These are phyloP conservation scores for Botrytis pseudocinerea DNA, from an alignment of 2,329 filamentous ascomycete genomes.

Conservation along the genomic window DNA sequence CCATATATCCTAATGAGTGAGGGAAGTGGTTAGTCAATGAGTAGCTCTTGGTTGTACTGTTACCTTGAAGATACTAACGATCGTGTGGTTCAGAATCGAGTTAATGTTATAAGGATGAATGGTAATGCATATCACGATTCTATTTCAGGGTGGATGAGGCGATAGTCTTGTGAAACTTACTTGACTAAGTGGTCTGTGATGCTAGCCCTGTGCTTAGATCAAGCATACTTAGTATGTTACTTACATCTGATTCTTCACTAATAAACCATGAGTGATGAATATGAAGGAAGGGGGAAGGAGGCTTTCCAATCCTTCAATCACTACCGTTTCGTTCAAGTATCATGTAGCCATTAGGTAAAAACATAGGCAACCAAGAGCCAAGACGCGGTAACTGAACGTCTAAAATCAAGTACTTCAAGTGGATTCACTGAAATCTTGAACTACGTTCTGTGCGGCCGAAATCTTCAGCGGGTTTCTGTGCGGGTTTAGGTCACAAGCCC, in stretches of 20 bases:
- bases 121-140: neutral
- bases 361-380: neutral
- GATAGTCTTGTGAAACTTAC: neutral
- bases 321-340: neutral
- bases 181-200: neutral
- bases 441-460: neutral
- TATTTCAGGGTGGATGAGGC: neutral
- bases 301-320: neutral
- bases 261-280: neutral
- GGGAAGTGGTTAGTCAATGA: neutral
- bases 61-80: neutral
- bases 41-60: neutral
- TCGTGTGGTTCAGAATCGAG: neutral
- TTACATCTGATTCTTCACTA: neutral
- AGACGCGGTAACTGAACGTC: neutral
- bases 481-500: neutral
- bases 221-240: neutral
- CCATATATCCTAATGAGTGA: neutral
- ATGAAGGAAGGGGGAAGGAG: neutral
- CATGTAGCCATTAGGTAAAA: neutral
- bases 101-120: neutral
- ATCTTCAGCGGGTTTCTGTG: neutral
- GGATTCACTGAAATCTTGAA: neutral
- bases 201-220: neutral
- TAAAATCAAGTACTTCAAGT: neutral